These are phyloP conservation scores for Daldinia decipiens DNA, from an alignment of 495 filamentous ascomycete species.

Conservation along the genomic window DNA sequence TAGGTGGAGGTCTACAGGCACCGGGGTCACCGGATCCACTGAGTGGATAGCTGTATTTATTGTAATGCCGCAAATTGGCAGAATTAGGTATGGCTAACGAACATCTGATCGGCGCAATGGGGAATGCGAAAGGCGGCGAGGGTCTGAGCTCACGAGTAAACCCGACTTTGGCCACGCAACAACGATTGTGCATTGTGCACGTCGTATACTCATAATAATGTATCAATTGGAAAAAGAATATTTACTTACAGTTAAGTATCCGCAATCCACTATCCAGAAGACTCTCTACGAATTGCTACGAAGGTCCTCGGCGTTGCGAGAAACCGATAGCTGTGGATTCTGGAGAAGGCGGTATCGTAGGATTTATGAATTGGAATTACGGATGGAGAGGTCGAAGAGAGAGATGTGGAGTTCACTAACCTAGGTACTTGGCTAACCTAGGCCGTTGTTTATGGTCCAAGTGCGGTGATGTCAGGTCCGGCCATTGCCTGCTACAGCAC, in stretches of 20 bases:
- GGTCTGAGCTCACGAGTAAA: conserved; percentile 17
- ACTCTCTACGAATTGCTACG: conserved; percentile 10
- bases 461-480: conserved; percentile 40
- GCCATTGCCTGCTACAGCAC: conserved; percentile 22
- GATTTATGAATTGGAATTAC: conserved; percentile 40
- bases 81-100: conserved; percentile 14
- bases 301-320: conserved; percentile 4
- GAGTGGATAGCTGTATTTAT: conserved; percentile 42
- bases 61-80: conserved; percentile 45
- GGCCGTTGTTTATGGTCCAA: conserved; percentile 35
- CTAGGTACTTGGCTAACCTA: no score
- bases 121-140: conserved; percentile 41
- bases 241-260: conserved; percentile 13
- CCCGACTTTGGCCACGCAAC: conserved; percentile 32
- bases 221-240: conserved; percentile 20
- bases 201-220: neutral
- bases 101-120: conserved; percentile 15
- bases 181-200: conserved; percentile 1
- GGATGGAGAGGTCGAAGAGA: conserved; percentile 33
- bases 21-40: conserved; percentile 46
- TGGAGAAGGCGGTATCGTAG: conserved; percentile 32
- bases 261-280: neutral
- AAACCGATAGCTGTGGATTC: conserved; percentile 17
- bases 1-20: conserved; percentile 41
- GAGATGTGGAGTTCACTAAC: conserved; percentile 37